These are phyloP conservation scores for Castanea mollissima DNA, from an alignment of 306 rosid species.

Conservation along the genomic window DNA sequence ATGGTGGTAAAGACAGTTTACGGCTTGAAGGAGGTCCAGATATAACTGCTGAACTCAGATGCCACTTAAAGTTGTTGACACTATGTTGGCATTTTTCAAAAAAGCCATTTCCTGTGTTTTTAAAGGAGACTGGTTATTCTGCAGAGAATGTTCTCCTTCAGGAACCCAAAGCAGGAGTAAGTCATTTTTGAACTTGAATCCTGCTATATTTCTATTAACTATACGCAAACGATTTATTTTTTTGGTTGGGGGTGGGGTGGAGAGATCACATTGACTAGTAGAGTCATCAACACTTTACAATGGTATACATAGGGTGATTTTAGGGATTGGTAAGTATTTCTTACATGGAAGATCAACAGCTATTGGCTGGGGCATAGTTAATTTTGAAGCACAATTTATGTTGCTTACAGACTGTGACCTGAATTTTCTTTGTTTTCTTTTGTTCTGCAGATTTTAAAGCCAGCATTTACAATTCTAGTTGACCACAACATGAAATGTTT, in stretches of 20 bases:
- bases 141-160: conserved; percentile 79
- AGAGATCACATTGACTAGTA: background rate
- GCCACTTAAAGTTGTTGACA: conserved; percentile 71
- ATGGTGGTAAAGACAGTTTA: conserved; percentile 70
- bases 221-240: background rate
- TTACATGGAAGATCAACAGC: conserved; percentile 11
- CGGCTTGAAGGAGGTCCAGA: conserved; percentile 60
- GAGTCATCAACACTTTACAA: background rate
- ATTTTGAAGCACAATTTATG: background rate
- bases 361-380: background rate
- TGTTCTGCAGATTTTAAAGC: conserved; percentile 84
- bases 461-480: conserved; percentile 83
- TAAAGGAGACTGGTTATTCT: conserved; percentile 79
- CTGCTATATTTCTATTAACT: background rate
- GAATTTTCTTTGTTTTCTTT: conserved; percentile 10
- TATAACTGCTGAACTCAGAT: conserved; percentile 62
- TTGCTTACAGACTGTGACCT: background rate
- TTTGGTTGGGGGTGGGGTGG: background rate
- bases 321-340: background rate
- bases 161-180: conserved; percentile 94
- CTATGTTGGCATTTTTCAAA: conserved; percentile 95
- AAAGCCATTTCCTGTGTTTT: conserved; percentile 73
- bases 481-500: conserved; percentile 58
- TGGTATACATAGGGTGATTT: background rate
- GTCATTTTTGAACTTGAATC: conserved; percentile 31